Conservation (phyloP, 164 flowering plant genomes). For the Magnolia changhungtana region DNA sequence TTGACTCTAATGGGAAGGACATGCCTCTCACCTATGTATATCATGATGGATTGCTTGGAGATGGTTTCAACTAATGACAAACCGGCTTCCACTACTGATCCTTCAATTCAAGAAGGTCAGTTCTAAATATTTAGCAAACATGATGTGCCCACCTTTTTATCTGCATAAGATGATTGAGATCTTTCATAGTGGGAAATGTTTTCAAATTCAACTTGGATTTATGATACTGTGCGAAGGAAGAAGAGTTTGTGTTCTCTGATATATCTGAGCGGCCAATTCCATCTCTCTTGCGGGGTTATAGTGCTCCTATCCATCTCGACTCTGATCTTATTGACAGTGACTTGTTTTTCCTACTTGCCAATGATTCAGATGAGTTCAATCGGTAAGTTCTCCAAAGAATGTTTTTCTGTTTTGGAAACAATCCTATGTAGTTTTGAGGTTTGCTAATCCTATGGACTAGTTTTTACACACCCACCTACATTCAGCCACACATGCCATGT, state of each 20-base stretch:
- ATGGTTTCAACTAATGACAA: conserved; percentile 36
- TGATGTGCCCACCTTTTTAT: too few species aligned
- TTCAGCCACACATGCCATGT: too few species aligned
- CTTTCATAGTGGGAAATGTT: too few species aligned
- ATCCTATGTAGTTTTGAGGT: not conserved
- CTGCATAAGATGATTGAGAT: too few species aligned
- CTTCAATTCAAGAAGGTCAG: conserved; percentile 83
- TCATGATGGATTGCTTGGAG: conserved; percentile 62
- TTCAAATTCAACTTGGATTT: too few species aligned
- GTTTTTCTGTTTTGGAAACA: not conserved
- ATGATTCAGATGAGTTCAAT: conserved; percentile 94
- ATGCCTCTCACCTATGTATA: conserved; percentile 62
- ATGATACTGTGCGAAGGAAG: conserved; percentile 7
- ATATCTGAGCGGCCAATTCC: too few species aligned
- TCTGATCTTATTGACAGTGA: conserved; percentile 87
- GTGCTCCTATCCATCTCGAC: too few species aligned
- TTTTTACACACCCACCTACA: too few species aligned
- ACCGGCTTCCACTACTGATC: conserved; percentile 56
- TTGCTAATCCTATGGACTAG: not conserved
- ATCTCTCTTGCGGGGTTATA: too few species aligned
- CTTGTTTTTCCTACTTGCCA: conserved; percentile 84
- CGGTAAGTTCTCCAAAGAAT: conserved; percentile 46
- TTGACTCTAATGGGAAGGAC: conserved; percentile 80
- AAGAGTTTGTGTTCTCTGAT: too few species aligned
- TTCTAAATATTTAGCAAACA: not conserved